Percentiles rank a stretch among this genome's conserved stretches.
Evolutionary conservation across 768 basidiomycete species (phyloP).

Genomic region (Dentipellis sp.): DNA sequence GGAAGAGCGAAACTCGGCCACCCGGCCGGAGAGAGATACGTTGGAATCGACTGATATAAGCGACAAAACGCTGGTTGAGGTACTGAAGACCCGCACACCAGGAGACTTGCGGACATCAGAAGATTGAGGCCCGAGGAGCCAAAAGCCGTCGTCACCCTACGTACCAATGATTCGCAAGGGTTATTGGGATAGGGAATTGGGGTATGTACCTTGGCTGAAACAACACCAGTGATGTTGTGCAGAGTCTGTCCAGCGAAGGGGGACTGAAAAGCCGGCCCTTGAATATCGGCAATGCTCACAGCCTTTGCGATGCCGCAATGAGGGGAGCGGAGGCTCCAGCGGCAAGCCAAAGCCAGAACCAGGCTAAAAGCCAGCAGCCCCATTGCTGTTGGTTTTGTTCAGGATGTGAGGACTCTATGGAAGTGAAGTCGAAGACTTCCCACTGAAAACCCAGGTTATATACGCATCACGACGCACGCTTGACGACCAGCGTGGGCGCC

Average conservation of each 20-base stretch:
- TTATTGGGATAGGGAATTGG: no score
- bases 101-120: conserved; percentile 39
- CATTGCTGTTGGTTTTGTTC: neutral
- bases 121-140: conserved; percentile 31
- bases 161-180: neutral
- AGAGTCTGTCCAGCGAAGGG: conserved; percentile 20
- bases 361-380: neutral
- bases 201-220: conserved; percentile 17
- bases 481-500: neutral
- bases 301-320: neutral
- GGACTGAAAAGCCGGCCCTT: conserved; percentile 21
- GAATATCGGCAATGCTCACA: conserved; percentile 19
- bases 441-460: neutral
- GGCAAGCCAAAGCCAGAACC: neutral
- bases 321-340: neutral
- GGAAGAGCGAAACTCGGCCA: conserved; percentile 41
- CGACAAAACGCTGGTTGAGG: conserved; percentile 24
- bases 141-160: conserved; percentile 40
- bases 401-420: neutral
- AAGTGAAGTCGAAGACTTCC: neutral
- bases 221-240: conserved; percentile 18
- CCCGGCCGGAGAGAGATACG: conserved; percentile 34
- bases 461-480: neutral
- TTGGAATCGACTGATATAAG: conserved; percentile 36
- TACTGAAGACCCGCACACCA: conserved; percentile 41